Percentiles rank a stretch among this genome's conserved stretches.
These are phyloP conservation scores for Peronosclerospora sorghi DNA, from an alignment of 352 stramenopile species.

Conservation along the genomic window DNA sequence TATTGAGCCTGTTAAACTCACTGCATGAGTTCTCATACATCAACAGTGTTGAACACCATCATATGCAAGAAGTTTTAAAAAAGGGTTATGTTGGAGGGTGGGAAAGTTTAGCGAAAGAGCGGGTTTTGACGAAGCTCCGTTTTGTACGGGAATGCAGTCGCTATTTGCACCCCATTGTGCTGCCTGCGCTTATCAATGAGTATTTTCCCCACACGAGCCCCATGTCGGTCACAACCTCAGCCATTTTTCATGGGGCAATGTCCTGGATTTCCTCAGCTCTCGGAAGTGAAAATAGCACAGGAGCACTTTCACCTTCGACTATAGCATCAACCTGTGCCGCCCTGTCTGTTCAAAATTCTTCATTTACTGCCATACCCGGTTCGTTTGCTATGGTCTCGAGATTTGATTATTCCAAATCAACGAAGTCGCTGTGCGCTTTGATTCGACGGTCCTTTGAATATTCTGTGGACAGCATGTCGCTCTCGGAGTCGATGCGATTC, in stretches of 20 bases:
- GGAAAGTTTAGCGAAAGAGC: conserved; percentile 54
- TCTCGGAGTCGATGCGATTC: conserved; percentile 34
- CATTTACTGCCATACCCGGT: conserved; percentile 33
- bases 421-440: conserved; percentile 37
- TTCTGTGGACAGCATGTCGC: conserved; percentile 24
- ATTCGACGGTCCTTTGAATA: conserved; percentile 59
- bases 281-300: conserved; percentile 21
- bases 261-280: conserved; percentile 52
- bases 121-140: conserved; percentile 53
- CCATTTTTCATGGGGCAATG: conserved; percentile 44
- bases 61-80: conserved; percentile 67
- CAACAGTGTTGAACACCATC: conserved; percentile 51
- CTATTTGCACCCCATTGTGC: conserved; percentile 46
- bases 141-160: conserved; percentile 70
- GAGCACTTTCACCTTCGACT: conserved; percentile 22
- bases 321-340: conserved; percentile 29
- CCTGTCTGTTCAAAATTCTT: conserved; percentile 39
- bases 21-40: conserved; percentile 69
- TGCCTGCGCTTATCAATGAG: conserved; percentile 57
- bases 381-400: conserved; percentile 36
- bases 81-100: conserved; percentile 74
- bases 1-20: conserved; percentile 41
- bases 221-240: conserved; percentile 37
- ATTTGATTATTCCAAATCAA: conserved; percentile 36
- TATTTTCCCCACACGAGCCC: conserved; percentile 37